phyloP scores from a whole-genome alignment of 1,284 basidiomycete species.

The Fomitopsis betulina region DNA sequence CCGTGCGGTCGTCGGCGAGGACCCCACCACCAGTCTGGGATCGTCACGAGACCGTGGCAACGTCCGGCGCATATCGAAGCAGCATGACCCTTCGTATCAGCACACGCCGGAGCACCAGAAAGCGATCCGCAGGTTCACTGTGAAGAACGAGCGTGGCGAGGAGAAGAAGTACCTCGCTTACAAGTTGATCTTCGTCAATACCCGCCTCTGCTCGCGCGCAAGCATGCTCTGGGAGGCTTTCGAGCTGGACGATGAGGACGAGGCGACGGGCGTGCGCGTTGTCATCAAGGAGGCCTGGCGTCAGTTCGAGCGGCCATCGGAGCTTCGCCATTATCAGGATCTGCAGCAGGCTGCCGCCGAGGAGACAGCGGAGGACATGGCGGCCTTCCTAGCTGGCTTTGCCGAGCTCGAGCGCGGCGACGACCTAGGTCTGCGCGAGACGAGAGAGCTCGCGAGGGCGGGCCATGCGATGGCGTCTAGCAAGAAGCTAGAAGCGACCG shows the following conservation, averaged over 20 bases:
- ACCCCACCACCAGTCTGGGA: conserved; percentile 1
- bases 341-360: neutral
- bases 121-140: neutral
- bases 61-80: neutral
- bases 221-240: conserved; percentile 1
- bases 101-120: neutral
- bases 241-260: neutral
- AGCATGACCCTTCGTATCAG: neutral
- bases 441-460: neutral
- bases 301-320: neutral
- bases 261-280: neutral
- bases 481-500: neutral
- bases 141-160: neutral
- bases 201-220: conserved; percentile 9
- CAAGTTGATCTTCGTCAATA: conserved; percentile 8
- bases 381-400: neutral
- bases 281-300: neutral
- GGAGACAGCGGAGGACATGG: neutral
- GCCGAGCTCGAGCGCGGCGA: neutral
- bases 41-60: neutral
- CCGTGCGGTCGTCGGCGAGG: conserved; percentile 8
- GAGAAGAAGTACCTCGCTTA: conserved; percentile 7
- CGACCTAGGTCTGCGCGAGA: neutral
- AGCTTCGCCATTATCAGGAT: neutral
- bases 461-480: neutral